Conservation (phyloP, 495 filamentous ascomycete genomes). For the Trichoderma asperelloides region DNA sequence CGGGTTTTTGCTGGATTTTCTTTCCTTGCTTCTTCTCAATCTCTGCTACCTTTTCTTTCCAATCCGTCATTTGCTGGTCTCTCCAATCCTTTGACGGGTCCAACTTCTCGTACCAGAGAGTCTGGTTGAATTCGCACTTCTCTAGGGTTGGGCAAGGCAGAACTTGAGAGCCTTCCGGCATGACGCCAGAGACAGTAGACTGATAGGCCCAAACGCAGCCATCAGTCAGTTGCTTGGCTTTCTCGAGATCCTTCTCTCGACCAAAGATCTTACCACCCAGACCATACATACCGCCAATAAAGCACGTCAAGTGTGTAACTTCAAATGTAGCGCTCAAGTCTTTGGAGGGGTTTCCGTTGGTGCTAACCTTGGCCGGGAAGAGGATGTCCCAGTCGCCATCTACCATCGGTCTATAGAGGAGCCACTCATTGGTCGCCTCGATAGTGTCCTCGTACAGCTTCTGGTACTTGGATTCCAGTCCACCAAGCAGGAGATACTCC, state of each 20-base stretch:
- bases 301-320: slow-evolving; percentile 75
- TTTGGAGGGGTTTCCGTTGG: slow-evolving; percentile 27
- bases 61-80: slow-evolving; percentile 31
- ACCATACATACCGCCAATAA: slow-evolving; percentile 88
- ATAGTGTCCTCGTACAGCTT: slow-evolving; percentile 69
- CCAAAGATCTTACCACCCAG: slow-evolving; percentile 82
- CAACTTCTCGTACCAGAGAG: slow-evolving; percentile 46
- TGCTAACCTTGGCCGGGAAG: slow-evolving; percentile 49
- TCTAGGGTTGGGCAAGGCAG: slow-evolving; percentile 57
- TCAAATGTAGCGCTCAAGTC: slow-evolving; percentile 45
- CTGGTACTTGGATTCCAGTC: slow-evolving; percentile 69
- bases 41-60: slow-evolving; percentile 24
- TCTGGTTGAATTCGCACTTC: slow-evolving; percentile 72
- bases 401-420: slow-evolving; percentile 82
- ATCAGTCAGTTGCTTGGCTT: slow-evolving; percentile 75
- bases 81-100: slow-evolving; percentile 38
- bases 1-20: slow-evolving; percentile 8
- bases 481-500: slow-evolving; percentile 70
- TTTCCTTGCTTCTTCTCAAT: slow-evolving; percentile 22
- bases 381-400: slow-evolving; percentile 66
- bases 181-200: slow-evolving; percentile 70
- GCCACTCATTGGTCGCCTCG: slow-evolving; percentile 60
- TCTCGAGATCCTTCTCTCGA: slow-evolving; percentile 67
- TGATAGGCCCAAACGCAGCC: slow-evolving; percentile 95
- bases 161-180: slow-evolving; percentile 68